Conservation (phyloP, 1,284 basidiomycete genomes). For the Tilletia setariae region DNA sequence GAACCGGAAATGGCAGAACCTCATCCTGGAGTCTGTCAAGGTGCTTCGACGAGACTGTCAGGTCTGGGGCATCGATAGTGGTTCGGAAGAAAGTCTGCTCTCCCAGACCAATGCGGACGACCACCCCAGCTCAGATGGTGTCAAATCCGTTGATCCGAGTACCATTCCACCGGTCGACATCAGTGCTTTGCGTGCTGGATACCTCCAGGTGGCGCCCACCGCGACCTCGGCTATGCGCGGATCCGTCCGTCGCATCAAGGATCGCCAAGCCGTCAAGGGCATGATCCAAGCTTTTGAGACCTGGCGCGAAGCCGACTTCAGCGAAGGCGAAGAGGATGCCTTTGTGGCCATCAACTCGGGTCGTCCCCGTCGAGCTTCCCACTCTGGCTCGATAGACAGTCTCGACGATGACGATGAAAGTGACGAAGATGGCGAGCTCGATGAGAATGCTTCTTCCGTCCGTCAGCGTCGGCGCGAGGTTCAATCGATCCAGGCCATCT, state of each 20-base stretch:
- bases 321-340: slow-evolving; percentile 20
- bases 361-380: neutral
- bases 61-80: slow-evolving; percentile 40
- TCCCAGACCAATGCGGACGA: slow-evolving; percentile 19
- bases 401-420: neutral
- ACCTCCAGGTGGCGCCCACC: slow-evolving; percentile 8
- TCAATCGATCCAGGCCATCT: slow-evolving; percentile 24
- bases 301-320: slow-evolving; percentile 23
- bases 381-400: neutral
- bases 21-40: slow-evolving; percentile 45
- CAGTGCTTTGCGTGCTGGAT: slow-evolving; percentile 4
- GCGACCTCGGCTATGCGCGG: slow-evolving; percentile 7
- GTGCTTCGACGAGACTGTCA: slow-evolving; percentile 42
- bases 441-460: too few relatives aligned
- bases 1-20: slow-evolving; percentile 42
- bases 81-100: slow-evolving; percentile 15
- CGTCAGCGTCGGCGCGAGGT: neutral
- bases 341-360: slow-evolving; percentile 22
- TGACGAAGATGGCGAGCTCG: neutral
- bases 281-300: slow-evolving; percentile 44
- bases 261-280: slow-evolving; percentile 35
- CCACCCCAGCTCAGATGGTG: neutral
- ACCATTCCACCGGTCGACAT: neutral
- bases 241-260: slow-evolving; percentile 22
- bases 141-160: too few relatives aligned